phyloP scores from a whole-genome alignment of 345 rosid genomes.

The Turritis glabra region DNA sequence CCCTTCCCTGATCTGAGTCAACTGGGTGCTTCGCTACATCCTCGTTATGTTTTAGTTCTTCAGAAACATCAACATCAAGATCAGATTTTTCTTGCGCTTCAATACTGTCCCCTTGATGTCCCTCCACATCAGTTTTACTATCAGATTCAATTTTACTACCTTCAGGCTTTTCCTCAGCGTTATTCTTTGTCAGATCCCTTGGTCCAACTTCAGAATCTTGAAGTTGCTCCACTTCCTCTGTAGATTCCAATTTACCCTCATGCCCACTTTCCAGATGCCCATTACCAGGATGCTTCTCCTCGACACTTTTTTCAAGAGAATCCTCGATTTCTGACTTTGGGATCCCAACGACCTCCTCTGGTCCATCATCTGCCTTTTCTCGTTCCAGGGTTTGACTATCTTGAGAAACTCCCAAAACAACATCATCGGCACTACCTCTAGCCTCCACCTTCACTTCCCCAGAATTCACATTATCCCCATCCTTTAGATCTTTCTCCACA shows the following conservation, averaged over 20 bases:
- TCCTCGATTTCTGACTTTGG: conserved; percentile 17
- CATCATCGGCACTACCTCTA: conserved; percentile 14
- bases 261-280: conserved; percentile 17
- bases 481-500: conserved; percentile 27
- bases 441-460: conserved; percentile 31
- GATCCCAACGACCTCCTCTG: conserved; percentile 24
- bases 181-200: conserved; percentile 25
- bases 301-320: conserved; percentile 10
- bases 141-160: conserved; percentile 27
- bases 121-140: conserved; percentile 26
- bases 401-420: conserved; percentile 15
- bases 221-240: conserved; percentile 23
- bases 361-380: conserved; percentile 8
- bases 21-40: conserved; percentile 13
- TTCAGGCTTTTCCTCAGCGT: conserved; percentile 19
- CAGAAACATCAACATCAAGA: conserved; percentile 15
- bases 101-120: conserved; percentile 5
- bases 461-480: conserved; percentile 10
- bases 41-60: conserved; percentile 24
- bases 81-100: conserved; percentile 25
- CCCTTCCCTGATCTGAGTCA: conserved; percentile 30
- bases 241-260: conserved; percentile 31
- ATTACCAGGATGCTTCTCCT: conserved; percentile 11
- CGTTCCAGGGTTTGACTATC: conserved; percentile 19
- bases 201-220: conserved; percentile 32